Evolutionary conservation across 805 yeast genomes (phyloP), one percentile per base, ranked within the genome.

Genomic region (Yamadazyma tumulicola): DNA sequence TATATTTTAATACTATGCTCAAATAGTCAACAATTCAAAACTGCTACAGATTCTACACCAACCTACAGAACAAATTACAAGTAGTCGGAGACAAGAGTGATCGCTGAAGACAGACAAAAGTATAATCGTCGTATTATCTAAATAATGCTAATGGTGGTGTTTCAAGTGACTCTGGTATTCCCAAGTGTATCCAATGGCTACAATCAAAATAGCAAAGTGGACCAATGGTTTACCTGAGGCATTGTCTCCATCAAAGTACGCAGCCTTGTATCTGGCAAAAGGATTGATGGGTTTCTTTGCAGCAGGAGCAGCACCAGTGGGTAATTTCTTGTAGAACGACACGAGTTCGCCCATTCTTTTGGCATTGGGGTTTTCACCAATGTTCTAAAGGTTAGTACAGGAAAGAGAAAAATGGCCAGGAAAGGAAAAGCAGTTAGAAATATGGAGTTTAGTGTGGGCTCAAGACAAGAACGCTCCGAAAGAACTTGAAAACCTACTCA

Each of bases 321-420:
- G 98, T 55, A 91, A 79, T 52, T 87, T 81, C 73, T 91, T 85
- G 84, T 91, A 91, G 79, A 93, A 89, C 47, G 85, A 75, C 54
- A 91, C 97, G 55, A 91, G 95, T 64, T 85, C 85, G 49, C 86
- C 82, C 82, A 93, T 86, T 72, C 95, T 86, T 77, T 87, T 86
- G 53, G 97, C 97, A 55, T 91, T 84, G 57, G 97, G 96, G 71
- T 88, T 87, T 43, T 95, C 77, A 41, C 96, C 95, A 50, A 93
- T 74, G 83, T 87, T 89, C 83, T 81, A 61, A 38, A 39, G 33
- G 70, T 64, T 43, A 42, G 46, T 43, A 48, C 17, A n/a, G n/a
- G n/a, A n/a, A n/a, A n/a, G n/a, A n/a, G n/a, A n/a, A n/a, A n/a
- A n/a, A n/a, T n/a, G n/a, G n/a, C n/a, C n/a, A n/a, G n/a, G n/a